Percentiles rank a stretch among this genome's conserved stretches.
phyloP scores from a whole-genome alignment of 352 stramenopile species.

The Phytophthora uliginosa region DNA sequence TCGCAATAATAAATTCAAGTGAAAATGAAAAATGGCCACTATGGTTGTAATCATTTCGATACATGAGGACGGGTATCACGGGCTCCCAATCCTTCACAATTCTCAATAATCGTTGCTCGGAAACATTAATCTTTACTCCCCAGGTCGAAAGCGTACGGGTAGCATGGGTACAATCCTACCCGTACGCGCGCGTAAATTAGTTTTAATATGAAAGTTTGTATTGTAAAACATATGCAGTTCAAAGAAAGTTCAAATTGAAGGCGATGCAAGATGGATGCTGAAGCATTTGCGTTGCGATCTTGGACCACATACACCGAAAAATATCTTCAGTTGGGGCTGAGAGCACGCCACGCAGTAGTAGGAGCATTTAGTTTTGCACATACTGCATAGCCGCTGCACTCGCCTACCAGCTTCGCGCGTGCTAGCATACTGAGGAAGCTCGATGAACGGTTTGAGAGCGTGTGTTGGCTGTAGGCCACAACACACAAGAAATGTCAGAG shows the following conservation, averaged over 20 bases:
- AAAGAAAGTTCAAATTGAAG: neutral
- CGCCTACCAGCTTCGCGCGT: neutral
- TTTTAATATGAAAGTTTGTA: neutral
- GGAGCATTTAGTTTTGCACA: neutral
- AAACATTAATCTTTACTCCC: no score
- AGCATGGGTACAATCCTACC: no score
- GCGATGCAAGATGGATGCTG: neutral
- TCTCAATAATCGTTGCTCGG: no score
- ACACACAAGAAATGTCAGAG: neutral
- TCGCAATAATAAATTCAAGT: no score
- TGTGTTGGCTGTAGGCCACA: neutral
- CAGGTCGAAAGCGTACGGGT: no score
- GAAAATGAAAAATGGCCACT: no score
- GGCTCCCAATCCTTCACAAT: no score
- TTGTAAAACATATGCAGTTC: neutral
- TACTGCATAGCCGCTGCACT: neutral
- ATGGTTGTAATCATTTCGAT: no score
- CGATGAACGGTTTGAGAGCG: neutral
- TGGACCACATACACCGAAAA: neutral
- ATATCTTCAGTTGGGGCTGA: neutral
- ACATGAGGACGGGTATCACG: no score
- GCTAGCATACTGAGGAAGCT: neutral
- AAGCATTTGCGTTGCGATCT: neutral
- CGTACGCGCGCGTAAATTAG: neutral
- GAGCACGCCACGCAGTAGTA: conserved; percentile 1